Percentiles rank a stretch among this genome's conserved stretches.
These are phyloP conservation scores for Ulota crispa DNA, from an alignment of 225 moss, liverwort and hornwort species.

Conservation along the genomic window DNA sequence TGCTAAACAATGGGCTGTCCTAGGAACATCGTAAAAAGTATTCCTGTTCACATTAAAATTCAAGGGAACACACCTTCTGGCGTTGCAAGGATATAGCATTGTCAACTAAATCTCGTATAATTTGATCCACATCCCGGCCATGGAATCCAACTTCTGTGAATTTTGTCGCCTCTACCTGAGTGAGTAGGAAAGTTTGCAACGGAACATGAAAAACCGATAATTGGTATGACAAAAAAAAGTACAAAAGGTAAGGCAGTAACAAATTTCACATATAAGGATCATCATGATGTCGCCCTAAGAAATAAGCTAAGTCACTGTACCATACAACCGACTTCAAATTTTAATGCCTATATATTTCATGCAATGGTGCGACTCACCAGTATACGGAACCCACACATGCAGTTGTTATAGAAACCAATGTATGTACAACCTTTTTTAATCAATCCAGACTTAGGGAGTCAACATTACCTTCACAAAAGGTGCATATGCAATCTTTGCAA, in stretches of 20 bases:
- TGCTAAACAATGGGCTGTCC: neutral
- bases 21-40: neutral
- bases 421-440: neutral
- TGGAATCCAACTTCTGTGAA: slow-evolving; percentile 96
- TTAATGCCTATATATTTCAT: neutral
- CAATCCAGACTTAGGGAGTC: neutral
- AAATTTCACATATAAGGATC: neutral
- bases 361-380: neutral
- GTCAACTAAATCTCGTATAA: slow-evolving; percentile 82
- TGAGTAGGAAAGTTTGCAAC: neutral
- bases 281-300: neutral
- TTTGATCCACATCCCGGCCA: slow-evolving; percentile 93
- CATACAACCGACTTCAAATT: neutral
- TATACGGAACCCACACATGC: neutral
- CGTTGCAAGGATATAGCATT: slow-evolving; percentile 90
- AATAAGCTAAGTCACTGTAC: neutral
- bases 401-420: neutral
- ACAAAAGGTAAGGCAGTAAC: neutral
- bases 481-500: slow-evolving; percentile 89
- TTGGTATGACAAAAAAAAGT: neutral
- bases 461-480: slow-evolving; percentile 82
- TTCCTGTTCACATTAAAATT: neutral
- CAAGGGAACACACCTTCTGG: slow-evolving; percentile 60
- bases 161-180: slow-evolving; percentile 87
- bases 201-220: neutral